Evolutionary conservation across 192 early-diverging fungal species (phyloP).

Genomic region (Umbelopsis isabellina): DNA sequence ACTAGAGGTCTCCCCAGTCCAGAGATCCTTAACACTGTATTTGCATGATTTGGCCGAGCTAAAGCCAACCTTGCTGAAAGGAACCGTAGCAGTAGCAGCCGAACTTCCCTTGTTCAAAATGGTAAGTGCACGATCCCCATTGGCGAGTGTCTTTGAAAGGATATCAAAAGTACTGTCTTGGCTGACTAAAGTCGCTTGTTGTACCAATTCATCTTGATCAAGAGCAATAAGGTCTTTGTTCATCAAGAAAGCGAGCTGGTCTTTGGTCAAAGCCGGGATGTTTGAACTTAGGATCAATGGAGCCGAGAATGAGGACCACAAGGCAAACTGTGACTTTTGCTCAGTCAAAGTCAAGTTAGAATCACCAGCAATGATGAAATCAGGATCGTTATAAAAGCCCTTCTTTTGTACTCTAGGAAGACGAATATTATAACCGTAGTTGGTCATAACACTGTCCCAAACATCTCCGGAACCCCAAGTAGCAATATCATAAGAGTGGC

Average conservation of each 20-base stretch:
- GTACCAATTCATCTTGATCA: constrained; percentile 59
- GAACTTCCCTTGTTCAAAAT: constrained; percentile 32
- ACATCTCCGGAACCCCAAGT: constrained; percentile 35
- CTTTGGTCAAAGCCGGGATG: constrained; percentile 34
- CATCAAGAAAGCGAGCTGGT: constrained; percentile 38
- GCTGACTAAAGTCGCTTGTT: constrained; percentile 18
- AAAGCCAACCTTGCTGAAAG: constrained; percentile 37
- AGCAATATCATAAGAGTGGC: constrained; percentile 42
- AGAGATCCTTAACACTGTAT: constrained; percentile 11
- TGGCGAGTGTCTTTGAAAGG: constrained; percentile 9
- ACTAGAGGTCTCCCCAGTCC: background rate
- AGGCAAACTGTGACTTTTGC: constrained; percentile 51
- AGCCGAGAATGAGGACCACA: constrained; percentile 59
- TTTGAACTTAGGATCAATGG: constrained; percentile 62
- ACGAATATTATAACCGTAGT: constrained; percentile 46
- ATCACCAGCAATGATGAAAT: constrained; percentile 45
- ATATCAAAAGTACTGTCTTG: constrained; percentile 16
- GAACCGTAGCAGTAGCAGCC: constrained; percentile 23
- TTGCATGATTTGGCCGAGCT: constrained; percentile 14
- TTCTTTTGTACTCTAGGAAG: constrained; percentile 41
- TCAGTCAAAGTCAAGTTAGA: constrained; percentile 36
- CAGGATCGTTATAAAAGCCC: constrained; percentile 45
- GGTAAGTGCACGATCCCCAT: constrained; percentile 31
- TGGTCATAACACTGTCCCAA: constrained; percentile 41
- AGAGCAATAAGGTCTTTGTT: constrained; percentile 58